Evolutionary conservation across 2,329 filamentous ascomycete species (phyloP), one percentile per base, ranked within the genome.

Genomic region (Aspergillus fijiensis): DNA sequence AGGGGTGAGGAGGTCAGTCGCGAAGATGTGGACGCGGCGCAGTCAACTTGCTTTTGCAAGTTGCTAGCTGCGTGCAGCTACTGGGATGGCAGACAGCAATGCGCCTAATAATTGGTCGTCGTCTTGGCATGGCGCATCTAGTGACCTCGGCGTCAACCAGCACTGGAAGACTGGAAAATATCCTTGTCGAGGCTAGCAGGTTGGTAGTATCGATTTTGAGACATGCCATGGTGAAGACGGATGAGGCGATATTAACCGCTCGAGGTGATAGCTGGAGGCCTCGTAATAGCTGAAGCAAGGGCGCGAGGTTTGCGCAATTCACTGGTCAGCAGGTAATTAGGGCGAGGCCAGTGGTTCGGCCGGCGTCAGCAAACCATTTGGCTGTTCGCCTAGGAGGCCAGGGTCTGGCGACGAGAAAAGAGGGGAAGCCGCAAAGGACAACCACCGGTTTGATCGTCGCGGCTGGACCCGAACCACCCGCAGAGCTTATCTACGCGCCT

Each of bases 81-180:
- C 48, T 35, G 21, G 47, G 55, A 45, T 52, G 51, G 33, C 42
- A 51, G 35, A 31, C 9, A 45, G 42, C 54, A 48, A 33, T 50
- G 49, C 25, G 16, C 47, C 50, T 48, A 45, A 59, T 54, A 59
- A 63, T 64, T 61, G 66, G 64, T 63, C 59, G 67, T 64, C 62
- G 27, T 60, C 72, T 74, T 74, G 70, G 72, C 72, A 62, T 64
- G 67, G 71, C 70, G 70, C 70, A 71, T 74, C 66, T 65, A 63
- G 60, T 51, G 59, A 58, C 49, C 53, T 45, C 16, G 39, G 39
- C 39, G 5, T 45, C 39, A n/a, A 19, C 9, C 39, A 45, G 39
- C 39, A 45, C 16, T 45, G 39, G 39, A 16, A 45, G 39, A 19
- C 14, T 19, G 14, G 39, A n/a, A 45, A 45, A 45, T 45, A 45